Evolutionary conservation across 306 rosid species (phyloP).

Genomic region (Acacia confusa): DNA sequence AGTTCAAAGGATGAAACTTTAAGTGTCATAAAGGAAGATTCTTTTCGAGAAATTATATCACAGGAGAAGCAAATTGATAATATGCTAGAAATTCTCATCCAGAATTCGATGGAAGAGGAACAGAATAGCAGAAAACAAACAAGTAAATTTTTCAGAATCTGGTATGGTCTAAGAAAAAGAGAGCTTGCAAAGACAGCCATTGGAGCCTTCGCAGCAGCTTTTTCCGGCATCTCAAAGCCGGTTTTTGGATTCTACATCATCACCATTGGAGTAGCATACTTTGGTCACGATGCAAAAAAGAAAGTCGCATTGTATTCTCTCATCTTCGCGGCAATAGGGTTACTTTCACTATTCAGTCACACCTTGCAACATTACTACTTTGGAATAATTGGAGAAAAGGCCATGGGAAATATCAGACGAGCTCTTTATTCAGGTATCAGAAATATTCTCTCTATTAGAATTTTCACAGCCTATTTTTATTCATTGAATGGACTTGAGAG

Average conservation of each 20-base stretch:
- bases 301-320: conserved; percentile 62
- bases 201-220: conserved; percentile 57
- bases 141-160: conserved; percentile 69
- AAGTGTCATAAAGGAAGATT: conserved; percentile 40
- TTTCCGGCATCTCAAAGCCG: conserved; percentile 89
- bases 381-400: conserved; percentile 86
- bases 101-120: conserved; percentile 39
- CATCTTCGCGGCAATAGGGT: conserved; percentile 56
- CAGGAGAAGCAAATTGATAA: conserved; percentile 36
- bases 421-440: conserved; percentile 72
- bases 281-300: conserved; percentile 43
- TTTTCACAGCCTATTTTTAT: conserved; percentile 8
- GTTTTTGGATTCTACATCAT: conserved; percentile 77
- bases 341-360: conserved; percentile 71
- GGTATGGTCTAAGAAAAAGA: conserved; percentile 62
- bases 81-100: conserved; percentile 22
- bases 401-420: conserved; percentile 67
- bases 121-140: conserved; percentile 29
- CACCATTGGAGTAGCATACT: conserved; percentile 81
- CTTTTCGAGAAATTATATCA: conserved; percentile 41
- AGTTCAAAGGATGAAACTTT: conserved; percentile 37
- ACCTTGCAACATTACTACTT: conserved; percentile 85
- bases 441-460: conserved; percentile 5
- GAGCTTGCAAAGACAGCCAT: conserved; percentile 58
- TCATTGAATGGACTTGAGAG: neutral